Evolutionary conservation across 345 rosid genomes (phyloP).

Genomic region (Eucalyptus microcorys): DNA sequence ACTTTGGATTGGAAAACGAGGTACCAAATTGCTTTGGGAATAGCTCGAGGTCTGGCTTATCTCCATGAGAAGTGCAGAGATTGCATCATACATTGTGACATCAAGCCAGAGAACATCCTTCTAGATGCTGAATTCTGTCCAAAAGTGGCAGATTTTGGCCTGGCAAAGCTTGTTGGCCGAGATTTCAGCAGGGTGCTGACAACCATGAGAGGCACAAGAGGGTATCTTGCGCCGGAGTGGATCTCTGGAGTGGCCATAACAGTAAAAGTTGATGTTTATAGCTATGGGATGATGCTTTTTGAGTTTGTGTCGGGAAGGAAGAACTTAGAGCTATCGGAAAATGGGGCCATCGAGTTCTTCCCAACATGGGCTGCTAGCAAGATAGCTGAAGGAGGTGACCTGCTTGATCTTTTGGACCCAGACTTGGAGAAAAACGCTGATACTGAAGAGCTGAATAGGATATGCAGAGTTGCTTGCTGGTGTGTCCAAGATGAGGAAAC

Average conservation of each 20-base stretch:
- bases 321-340: conserved; percentile 42
- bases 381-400: conserved; percentile 27
- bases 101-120: no score
- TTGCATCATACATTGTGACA: conserved; percentile 41
- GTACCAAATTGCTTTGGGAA: conserved; percentile 56
- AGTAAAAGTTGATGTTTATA: conserved; percentile 30
- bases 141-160: no score
- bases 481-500: conserved; percentile 74
- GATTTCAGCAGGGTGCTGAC: conserved; percentile 82
- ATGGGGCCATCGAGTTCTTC: conserved; percentile 32
- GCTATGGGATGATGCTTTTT: conserved; percentile 85
- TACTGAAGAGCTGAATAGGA: conserved; percentile 36
- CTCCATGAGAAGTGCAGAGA: conserved; percentile 15
- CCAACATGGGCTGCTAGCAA: conserved; percentile 45
- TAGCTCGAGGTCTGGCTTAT: conserved; percentile 65
- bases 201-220: conserved; percentile 79
- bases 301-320: conserved; percentile 66
- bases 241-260: no score
- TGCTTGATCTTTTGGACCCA: conserved; percentile 37
- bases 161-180: conserved; percentile 24
- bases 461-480: conserved; percentile 72
- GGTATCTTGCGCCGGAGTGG: no score
- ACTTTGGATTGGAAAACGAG: conserved; percentile 17
- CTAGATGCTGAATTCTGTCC: no score
- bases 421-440: conserved; percentile 23